These are phyloP conservation scores for Boletus subparvulus DNA, from an alignment of 768 basidiomycete species.

Conservation along the genomic window DNA sequence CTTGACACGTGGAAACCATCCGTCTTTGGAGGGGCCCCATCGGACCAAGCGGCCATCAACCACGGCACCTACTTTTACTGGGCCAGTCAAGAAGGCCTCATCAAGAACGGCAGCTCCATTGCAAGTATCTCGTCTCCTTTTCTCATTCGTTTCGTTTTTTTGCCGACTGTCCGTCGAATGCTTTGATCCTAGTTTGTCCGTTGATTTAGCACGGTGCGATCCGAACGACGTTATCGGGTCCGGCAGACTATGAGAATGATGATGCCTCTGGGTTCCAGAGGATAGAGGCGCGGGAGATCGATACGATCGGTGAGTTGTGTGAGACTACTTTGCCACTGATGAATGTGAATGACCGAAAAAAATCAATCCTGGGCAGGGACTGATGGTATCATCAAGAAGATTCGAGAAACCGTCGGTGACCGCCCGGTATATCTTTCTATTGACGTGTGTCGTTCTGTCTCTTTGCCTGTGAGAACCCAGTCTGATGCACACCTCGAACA, in stretches of 20 bases:
- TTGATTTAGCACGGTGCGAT: constrained; percentile 78
- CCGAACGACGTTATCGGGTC: constrained; percentile 76
- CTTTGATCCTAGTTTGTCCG: constrained; percentile 75
- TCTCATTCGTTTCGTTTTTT: constrained; percentile 7
- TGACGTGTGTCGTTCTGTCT: constrained; percentile 46
- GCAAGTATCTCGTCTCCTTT: constrained; percentile 59
- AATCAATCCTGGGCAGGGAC: constrained; percentile 44
- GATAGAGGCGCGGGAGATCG: constrained; percentile 83
- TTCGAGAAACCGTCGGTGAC: constrained; percentile 73
- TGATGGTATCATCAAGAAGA: constrained; percentile 75
- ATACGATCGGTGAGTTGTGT: constrained; percentile 58
- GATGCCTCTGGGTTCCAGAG: constrained; percentile 77
- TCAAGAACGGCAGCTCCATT: constrained; percentile 76
- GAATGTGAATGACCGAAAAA: neutral
- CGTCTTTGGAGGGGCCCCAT: constrained; percentile 73
- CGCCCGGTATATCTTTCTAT: constrained; percentile 78
- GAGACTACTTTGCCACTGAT: neutral
- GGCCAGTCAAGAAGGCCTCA: constrained; percentile 80
- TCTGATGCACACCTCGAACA: constrained; percentile 19
- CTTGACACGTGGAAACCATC: constrained; percentile 78
- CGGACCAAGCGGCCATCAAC: constrained; percentile 71
- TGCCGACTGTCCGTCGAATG: constrained; percentile 25
- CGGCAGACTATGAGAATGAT: constrained; percentile 76
- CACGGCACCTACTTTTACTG: constrained; percentile 93
- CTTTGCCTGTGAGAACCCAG: neutral